Evolutionary conservation across 1,139 yeast genomes (phyloP), one percentile per base, ranked within the genome.

Genomic region (Hyphopichia buzzinii): DNA sequence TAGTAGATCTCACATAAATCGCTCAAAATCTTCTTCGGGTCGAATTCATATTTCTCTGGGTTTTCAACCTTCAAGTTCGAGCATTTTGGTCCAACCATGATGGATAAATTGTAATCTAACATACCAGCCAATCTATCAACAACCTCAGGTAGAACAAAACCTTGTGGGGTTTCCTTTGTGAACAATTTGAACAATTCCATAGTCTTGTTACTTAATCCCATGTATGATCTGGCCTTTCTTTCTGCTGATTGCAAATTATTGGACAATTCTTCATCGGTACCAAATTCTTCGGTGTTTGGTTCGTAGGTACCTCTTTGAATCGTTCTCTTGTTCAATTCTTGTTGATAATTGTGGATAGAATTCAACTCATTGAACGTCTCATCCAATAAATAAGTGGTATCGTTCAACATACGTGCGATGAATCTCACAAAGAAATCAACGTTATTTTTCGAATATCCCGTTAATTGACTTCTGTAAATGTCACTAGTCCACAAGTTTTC

Each of bases 31-130:
- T 73, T 75, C 44, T 79, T 81, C 4, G 98, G 97, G 49, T 86
- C 80, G 58, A 92, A 92, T 27, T 79, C 77, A 57, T 89, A 90
- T 50, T 82, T 80, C 44, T 84, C 88, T 0, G 97, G 97, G 44
- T 84, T 76, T 41, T 75, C 74, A 19, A 92, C 98, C 57, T 87
- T 88, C 48, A 92, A 74, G 40, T 85, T 89, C 10, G 92, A 78
- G 63, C 96, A 90, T 55, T 85, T 85, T 12, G 97, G 97, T 0
- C 99, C 99, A 16, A 90, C 97, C 62, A 92, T 70, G 8, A 92
- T 88, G 30, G 81, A 86, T 43, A 92, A 67, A 57, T 92, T 92
- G 62, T 90, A 92, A 63, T 92, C 86, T 55, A 92, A 68, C 99
- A 92, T 92, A 33, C 96, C 89, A 0, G 98, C 96, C 43, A 92